Evolutionary conservation across 306 rosid genomes (phyloP).

Genomic region (peach (Prunus persica)): DNA sequence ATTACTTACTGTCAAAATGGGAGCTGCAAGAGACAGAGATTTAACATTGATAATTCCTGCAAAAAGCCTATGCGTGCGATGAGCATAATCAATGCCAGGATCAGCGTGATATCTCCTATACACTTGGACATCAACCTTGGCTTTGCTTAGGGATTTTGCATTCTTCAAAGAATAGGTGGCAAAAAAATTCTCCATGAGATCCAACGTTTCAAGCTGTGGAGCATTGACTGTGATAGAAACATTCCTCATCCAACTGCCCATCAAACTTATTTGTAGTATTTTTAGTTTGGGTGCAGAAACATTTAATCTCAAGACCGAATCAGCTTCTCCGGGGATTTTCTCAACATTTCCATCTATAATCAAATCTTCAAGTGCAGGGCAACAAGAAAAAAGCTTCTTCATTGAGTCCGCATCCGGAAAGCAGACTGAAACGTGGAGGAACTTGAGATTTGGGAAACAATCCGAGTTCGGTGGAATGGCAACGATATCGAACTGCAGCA

Average conservation of each 20-base stretch:
- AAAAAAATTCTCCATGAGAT: neutral
- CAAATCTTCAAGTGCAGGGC: constrained; percentile 5
- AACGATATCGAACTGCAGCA: neutral
- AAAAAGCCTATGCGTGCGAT: neutral
- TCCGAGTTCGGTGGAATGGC: neutral
- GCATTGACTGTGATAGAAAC: neutral
- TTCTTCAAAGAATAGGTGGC: neutral
- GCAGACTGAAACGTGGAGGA: neutral
- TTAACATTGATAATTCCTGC: neutral
- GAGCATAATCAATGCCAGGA: neutral
- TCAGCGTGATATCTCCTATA: too few relatives aligned
- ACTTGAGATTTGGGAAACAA: neutral
- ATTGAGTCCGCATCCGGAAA: neutral
- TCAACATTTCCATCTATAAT: neutral
- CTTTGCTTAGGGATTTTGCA: neutral
- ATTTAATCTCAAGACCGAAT: neutral
- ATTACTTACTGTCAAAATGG: neutral
- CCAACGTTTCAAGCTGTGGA: neutral
- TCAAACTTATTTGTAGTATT: neutral
- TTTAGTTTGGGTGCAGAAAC: neutral
- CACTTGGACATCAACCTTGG: neutral
- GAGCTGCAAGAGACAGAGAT: neutral
- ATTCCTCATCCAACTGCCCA: too few relatives aligned
- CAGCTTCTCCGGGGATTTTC: too few relatives aligned
- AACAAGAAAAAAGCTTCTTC: neutral